Evolutionary conservation across 768 basidiomycete genomes (phyloP), one percentile per base, ranked within the genome.

Genomic region (Suillus clintonianus): DNA sequence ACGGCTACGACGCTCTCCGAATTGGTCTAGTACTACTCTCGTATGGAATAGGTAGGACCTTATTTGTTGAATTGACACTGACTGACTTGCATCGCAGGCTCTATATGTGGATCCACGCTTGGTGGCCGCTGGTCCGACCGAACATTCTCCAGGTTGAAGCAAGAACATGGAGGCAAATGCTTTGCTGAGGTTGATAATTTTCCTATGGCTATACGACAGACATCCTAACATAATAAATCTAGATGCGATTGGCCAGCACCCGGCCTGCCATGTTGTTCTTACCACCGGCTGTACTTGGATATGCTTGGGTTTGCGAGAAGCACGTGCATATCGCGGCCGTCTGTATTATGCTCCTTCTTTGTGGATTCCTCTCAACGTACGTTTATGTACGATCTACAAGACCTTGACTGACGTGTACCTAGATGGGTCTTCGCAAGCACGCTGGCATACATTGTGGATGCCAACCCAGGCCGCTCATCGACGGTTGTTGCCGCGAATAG

Each of bases 391-490:
- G 30, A 19, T 34, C 15, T 27, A 27, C 22, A 14, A 24, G 34
- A 10, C 14, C n/a, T 50, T 22, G 2, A 17, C 13, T 30, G 56
- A 17, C 32, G 17, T 14, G 5, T 62, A 19, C 37, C 1, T 63
- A 84, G 82, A 65, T 78, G 79, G 70, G 82, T 86, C 42, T 89
- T 89, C 70, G 78, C 86, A 5, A 86, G 84, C 54, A 87, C 89
- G 1, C 79, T 95, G 17, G 89, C 92, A 0, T 94, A 92, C 70
- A 83, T 94, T 41, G 91, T 94, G 13, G 92, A 95, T 70, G 86
- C 91, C 5, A 95, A 94, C 70, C 79, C 81, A 8, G 93, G 93
- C 4, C 83, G 90, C 22, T 90, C 90, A 0, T 88, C 90, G 0
- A 85, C 85, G 0, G 90, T 89, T 0, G 83, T 85, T 19, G 91